Conservation (phyloP, 371 early-diverging fungal species). For the Apophysomyces ossiformis region DNA sequence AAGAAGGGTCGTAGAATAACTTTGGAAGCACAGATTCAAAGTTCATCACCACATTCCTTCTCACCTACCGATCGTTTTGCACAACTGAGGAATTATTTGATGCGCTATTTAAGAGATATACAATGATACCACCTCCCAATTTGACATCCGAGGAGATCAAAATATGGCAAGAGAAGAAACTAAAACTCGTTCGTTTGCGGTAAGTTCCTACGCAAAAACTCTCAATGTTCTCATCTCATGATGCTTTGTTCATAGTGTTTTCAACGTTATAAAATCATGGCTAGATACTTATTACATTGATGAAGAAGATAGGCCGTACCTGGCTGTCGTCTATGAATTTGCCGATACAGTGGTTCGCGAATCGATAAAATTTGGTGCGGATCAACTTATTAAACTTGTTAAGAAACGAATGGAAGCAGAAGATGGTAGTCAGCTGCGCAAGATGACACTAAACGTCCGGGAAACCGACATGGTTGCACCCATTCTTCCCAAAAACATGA, state of each 20-base stretch:
- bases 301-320: slow-evolving; percentile 64
- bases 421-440: slow-evolving; percentile 63
- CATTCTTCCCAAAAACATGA: slow-evolving; percentile 74
- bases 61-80: slow-evolving; percentile 90
- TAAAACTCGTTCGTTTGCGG: slow-evolving; percentile 83
- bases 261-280: slow-evolving; percentile 92
- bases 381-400: slow-evolving; percentile 72
- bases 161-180: slow-evolving; percentile 87
- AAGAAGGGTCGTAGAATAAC: not conserved
- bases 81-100: slow-evolving; percentile 77
- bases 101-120: slow-evolving; percentile 73
- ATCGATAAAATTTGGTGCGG: slow-evolving; percentile 73
- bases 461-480: slow-evolving; percentile 69
- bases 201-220: slow-evolving; percentile 16
- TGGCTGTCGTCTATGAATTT: slow-evolving; percentile 76
- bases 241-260: slow-evolving; percentile 57
- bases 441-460: slow-evolving; percentile 71
- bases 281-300: slow-evolving; percentile 86
- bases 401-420: slow-evolving; percentile 72
- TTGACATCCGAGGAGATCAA: slow-evolving; percentile 69
- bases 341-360: slow-evolving; percentile 76
- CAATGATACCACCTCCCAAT: slow-evolving; percentile 72
- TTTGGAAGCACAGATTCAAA: slow-evolving; percentile 57
- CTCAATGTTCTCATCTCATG: not conserved
- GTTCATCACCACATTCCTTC: slow-evolving; percentile 84